These are phyloP conservation scores for Aegilops speltoides DNA, from an alignment of 176 grass and related monocot species.

Conservation along the genomic window DNA sequence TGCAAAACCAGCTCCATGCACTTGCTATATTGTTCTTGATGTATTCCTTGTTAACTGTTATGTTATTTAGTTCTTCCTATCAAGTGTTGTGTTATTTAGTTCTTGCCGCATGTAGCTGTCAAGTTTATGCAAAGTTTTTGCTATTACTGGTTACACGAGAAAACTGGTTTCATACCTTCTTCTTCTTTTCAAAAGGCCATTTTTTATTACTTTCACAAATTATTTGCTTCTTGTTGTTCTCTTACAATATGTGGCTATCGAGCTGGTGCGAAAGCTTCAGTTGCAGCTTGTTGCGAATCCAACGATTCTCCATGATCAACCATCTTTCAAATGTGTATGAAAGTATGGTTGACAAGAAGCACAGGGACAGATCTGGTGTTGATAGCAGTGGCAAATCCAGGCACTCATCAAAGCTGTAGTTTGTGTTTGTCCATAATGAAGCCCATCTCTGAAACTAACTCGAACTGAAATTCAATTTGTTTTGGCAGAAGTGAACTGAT, in stretches of 20 bases:
- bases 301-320: constrained; percentile 47
- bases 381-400: constrained; percentile 60
- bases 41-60: neutral
- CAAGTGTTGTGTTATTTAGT: neutral
- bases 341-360: constrained; percentile 51
- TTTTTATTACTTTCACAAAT: neutral
- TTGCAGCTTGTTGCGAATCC: neutral
- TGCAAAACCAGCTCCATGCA: neutral
- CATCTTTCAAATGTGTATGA: constrained; percentile 58
- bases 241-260: neutral
- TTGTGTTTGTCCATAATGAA: neutral
- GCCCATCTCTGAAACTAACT: neutral
- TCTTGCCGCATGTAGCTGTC: neutral
- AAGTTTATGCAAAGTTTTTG: constrained; percentile 6
- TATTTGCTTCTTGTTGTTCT: neutral
- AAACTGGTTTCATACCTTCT: neutral
- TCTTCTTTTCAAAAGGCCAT: neutral
- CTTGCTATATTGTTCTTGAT: neutral
- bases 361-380: constrained; percentile 52
- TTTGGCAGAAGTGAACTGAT: constrained; percentile 1
- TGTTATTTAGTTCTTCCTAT: neutral
- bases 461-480: neutral
- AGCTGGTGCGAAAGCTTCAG: neutral
- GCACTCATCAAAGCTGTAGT: constrained; percentile 16
- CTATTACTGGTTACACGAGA: neutral